Conservation (phyloP, 2,329 filamentous ascomycete genomes). For the Seiridium unicorne region DNA sequence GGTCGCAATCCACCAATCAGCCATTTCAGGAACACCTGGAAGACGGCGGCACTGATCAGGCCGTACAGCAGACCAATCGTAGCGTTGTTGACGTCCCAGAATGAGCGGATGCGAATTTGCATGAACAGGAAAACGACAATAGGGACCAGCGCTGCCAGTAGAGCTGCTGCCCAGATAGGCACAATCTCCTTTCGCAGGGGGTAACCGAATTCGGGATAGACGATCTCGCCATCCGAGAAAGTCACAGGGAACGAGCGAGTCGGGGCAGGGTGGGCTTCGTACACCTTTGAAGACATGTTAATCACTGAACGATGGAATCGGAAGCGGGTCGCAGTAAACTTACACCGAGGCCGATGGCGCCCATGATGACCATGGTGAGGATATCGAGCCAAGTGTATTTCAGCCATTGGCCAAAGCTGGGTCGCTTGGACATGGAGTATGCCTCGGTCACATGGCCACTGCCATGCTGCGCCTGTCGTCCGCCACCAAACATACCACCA, state of each 20-base stretch:
- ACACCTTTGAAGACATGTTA: conserved; percentile 42
- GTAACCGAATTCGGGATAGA: conserved; percentile 70
- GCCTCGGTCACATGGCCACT: conserved; percentile 11
- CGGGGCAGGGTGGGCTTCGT: conserved; percentile 63
- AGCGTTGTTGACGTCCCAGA: conserved; percentile 72
- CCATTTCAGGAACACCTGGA: conserved; percentile 76
- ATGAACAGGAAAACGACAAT: conserved; percentile 63
- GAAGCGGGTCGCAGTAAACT: conserved; percentile 18
- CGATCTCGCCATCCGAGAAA: conserved; percentile 65
- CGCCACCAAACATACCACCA: not conserved
- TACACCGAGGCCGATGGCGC: conserved; percentile 66
- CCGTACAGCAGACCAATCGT: conserved; percentile 65
- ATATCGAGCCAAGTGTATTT: conserved; percentile 67
- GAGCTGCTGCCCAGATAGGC: conserved; percentile 68
- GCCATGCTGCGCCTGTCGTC: not conserved
- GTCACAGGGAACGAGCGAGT: conserved; percentile 68
- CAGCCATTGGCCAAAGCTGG: conserved; percentile 68
- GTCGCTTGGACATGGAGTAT: conserved; percentile 47
- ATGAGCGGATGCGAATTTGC: conserved; percentile 66
- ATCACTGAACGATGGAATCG: not conserved
- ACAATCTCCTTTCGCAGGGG: conserved; percentile 69
- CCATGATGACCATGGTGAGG: conserved; percentile 64
- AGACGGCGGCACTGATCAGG: conserved; percentile 68
- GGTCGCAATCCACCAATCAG: conserved; percentile 72
- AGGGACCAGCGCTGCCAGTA: conserved; percentile 64